Conservation (phyloP, 2,329 filamentous ascomycete genomes). For the Alternaria alternata region DNA sequence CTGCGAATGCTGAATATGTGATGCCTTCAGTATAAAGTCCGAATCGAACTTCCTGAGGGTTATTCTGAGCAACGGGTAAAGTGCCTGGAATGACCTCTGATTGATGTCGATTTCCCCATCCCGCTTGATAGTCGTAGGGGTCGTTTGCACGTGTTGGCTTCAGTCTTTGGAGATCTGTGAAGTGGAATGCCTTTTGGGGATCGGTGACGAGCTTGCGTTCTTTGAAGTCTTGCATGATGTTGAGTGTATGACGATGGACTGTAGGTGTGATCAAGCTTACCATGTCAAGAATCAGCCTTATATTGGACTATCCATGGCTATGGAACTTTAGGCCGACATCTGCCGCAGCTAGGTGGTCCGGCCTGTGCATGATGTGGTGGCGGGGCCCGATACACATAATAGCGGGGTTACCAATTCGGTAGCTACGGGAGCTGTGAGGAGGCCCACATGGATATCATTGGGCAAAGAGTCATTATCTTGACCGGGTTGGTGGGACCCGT, state of each 20-base stretch:
- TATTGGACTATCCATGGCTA: slow-evolving; percentile 35
- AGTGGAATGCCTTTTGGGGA: slow-evolving; percentile 50
- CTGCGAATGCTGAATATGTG: slow-evolving; percentile 56
- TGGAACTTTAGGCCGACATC: slow-evolving; percentile 31
- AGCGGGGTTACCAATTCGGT: slow-evolving; percentile 37
- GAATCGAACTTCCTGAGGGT: slow-evolving; percentile 54
- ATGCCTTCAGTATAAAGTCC: slow-evolving; percentile 58
- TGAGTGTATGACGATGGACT: not conserved
- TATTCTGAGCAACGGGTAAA: slow-evolving; percentile 54
- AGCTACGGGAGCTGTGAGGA: slow-evolving; percentile 22
- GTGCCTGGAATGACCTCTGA: slow-evolving; percentile 56
- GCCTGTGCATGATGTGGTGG: slow-evolving; percentile 43
- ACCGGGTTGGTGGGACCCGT: slow-evolving; percentile 33
- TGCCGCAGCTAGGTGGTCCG: slow-evolving; percentile 45
- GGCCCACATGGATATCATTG: slow-evolving; percentile 20
- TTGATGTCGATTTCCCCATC: slow-evolving; percentile 51
- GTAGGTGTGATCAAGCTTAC: slow-evolving; percentile 13
- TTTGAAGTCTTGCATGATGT: slow-evolving; percentile 45
- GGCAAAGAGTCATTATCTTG: not conserved
- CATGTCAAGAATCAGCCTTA: slow-evolving; percentile 31
- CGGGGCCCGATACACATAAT: slow-evolving; percentile 36
- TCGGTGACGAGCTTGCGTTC: slow-evolving; percentile 48
- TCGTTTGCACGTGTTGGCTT: slow-evolving; percentile 51
- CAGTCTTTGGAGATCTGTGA: slow-evolving; percentile 49
- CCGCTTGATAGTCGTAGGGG: slow-evolving; percentile 50